Percentiles rank a stretch among this genome's conserved stretches.
phyloP scores from a whole-genome alignment of 345 rosid genomes.

The Odontarrhena argentea region DNA sequence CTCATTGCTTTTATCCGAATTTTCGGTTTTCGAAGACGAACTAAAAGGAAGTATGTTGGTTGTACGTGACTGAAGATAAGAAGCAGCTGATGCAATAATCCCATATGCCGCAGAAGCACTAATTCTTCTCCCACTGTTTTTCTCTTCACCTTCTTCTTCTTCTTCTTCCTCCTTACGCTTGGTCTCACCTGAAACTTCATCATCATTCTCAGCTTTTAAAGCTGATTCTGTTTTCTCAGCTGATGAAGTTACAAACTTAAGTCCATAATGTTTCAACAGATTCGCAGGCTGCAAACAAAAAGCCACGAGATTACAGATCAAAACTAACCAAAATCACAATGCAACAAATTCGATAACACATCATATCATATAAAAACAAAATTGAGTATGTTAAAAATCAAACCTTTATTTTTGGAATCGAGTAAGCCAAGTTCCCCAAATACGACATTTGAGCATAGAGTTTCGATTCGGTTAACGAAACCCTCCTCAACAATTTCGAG shows the following conservation, averaged over 20 bases:
- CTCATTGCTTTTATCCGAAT: slow-evolving; percentile 17
- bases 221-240: slow-evolving; percentile 63
- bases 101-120: slow-evolving; percentile 76
- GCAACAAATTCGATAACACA: no score
- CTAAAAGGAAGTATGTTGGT: slow-evolving; percentile 61
- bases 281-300: slow-evolving; percentile 54
- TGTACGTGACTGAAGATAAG: slow-evolving; percentile 72
- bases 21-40: slow-evolving; percentile 25
- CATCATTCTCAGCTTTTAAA: slow-evolving; percentile 45
- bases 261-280: slow-evolving; percentile 61
- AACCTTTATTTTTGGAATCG: slow-evolving; percentile 75
- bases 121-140: slow-evolving; percentile 44
- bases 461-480: slow-evolving; percentile 67
- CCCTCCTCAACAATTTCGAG: slow-evolving; percentile 66
- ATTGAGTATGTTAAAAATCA: background rate
- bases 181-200: slow-evolving; percentile 41
- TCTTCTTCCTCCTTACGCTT: slow-evolving; percentile 34
- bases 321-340: no score
- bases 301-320: background rate
- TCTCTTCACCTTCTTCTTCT: slow-evolving; percentile 37
- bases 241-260: slow-evolving; percentile 75
- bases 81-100: slow-evolving; percentile 78
- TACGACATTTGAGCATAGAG: slow-evolving; percentile 78
- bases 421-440: slow-evolving; percentile 75
- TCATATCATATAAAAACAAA: background rate